Base-by-base conservation (phyloP, 164 flowering plant genomes). In the Chimonanthus praecox region DNA sequence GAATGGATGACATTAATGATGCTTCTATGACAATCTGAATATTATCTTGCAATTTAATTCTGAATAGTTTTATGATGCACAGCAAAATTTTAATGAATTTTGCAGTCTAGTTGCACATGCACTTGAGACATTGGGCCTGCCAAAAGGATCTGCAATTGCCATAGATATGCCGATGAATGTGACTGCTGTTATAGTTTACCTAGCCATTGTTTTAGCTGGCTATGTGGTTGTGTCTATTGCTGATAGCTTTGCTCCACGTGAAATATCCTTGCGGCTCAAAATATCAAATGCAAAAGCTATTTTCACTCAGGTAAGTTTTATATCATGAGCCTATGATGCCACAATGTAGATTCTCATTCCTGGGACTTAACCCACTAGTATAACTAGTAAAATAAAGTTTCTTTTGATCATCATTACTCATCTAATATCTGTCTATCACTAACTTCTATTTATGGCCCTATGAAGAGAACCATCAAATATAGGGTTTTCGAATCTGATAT, bases 141-240 rank as follows among this genome's bases (percentile, higher is more conserved):
- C 76, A 21, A 84, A 80, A 82, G 98, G 97, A 79, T 89, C 99
- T 80, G 92, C 97, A 64, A 82, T 94, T 80, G 99, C 99, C 68
- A 92, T 94, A 64, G 91, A 92, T 77, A 94, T 92, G 98, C 98
- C 97, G 69, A 92, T 94, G 97, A 82, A 87, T 87, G 92, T 91
- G 58, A 82, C 80, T 68, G 84, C 98, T 77, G 97, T 94, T 65
- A 76, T 91, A 68, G 85, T 90, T 74, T 94, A 94, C 82, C 85
- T 94, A 58, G 94, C 97, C 71, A 90, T 92, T 76, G 87, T 94
- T 77, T 82, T 94, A 69, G 89, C 97, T 5, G 97, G 98, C 71
- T 82, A 85, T 77, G 89, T 88, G n/a, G 97, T 92, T 84, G 98
- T 94, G 49, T 91, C 98, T 6, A 92, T 94, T 71, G 98, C 99